Evolutionary conservation across 1,139 yeast genomes (phyloP).

Genomic region (Lodderomyces margitis): DNA sequence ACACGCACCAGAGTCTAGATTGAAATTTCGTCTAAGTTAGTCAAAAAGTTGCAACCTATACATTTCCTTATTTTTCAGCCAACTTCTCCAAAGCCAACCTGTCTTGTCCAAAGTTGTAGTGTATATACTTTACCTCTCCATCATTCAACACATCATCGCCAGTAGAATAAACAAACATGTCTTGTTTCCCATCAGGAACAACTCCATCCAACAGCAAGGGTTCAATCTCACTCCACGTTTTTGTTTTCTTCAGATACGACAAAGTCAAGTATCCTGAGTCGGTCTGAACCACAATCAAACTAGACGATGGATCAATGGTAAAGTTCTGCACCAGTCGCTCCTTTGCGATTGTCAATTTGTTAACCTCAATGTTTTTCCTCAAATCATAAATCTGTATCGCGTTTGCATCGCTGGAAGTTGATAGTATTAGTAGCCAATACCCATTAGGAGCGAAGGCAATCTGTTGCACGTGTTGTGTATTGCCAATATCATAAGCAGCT

Average conservation of each 20-base stretch:
- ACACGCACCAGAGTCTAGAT: no score
- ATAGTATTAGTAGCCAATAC: slow-evolving; percentile 53
- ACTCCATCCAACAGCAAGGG: background rate
- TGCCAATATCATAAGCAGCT: slow-evolving; percentile 30
- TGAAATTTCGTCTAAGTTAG: no score
- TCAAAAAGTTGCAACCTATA: background rate
- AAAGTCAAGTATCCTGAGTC: slow-evolving; percentile 20
- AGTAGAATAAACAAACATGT: background rate
- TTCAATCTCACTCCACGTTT: slow-evolving; percentile 32
- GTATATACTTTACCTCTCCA: background rate
- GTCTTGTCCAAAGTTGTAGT: background rate
- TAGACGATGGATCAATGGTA: slow-evolving; percentile 48
- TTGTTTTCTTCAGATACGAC: slow-evolving; percentile 45
- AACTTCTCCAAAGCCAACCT: background rate
- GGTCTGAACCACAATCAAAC: slow-evolving; percentile 24
- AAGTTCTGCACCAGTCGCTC: slow-evolving; percentile 23
- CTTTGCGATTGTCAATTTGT: slow-evolving; percentile 22
- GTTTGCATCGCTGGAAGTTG: slow-evolving; percentile 18
- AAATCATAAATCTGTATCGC: slow-evolving; percentile 54
- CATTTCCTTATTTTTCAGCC: background rate
- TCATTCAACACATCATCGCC: slow-evolving; percentile 3
- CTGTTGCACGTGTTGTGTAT: slow-evolving; percentile 17
- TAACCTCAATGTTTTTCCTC: slow-evolving; percentile 41
- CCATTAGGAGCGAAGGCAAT: slow-evolving; percentile 67
- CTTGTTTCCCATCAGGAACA: background rate